A percentile compares a stretch with the other conserved stretches of the same genome.
Evolutionary conservation across 179 eudicot species (phyloP).

Genomic region (Patellifolia procumbens): DNA sequence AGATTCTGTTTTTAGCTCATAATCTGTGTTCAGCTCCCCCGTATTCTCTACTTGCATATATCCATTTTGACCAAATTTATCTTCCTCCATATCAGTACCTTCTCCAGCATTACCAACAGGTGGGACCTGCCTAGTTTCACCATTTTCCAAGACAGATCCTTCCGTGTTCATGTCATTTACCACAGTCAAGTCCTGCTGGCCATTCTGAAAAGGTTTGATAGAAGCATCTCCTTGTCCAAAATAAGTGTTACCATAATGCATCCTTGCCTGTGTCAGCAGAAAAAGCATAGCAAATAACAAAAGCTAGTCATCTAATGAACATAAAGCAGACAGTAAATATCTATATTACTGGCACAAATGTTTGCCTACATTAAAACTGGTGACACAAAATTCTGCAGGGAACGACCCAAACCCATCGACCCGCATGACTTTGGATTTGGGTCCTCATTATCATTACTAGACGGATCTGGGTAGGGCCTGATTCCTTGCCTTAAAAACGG

Average conservation of each 20-base stretch:
- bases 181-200: slow-evolving; percentile 26
- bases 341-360: background rate
- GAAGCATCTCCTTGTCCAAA: slow-evolving; percentile 38
- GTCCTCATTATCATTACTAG: too few species aligned
- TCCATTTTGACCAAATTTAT: slow-evolving; percentile 29
- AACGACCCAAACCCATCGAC: too few species aligned
- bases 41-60: slow-evolving; percentile 29
- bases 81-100: slow-evolving; percentile 21
- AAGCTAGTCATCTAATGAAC: background rate
- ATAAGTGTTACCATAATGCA: slow-evolving; percentile 41
- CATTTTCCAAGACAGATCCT: slow-evolving; percentile 26
- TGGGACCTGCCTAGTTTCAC: slow-evolving; percentile 32
- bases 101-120: slow-evolving; percentile 30
- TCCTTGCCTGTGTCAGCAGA: slow-evolving; percentile 52
- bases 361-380: background rate
- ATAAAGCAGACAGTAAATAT: background rate
- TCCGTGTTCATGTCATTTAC: slow-evolving; percentile 36
- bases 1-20: slow-evolving; percentile 24
- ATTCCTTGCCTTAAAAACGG: too few species aligned
- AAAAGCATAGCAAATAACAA: background rate
- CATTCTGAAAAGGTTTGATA: slow-evolving; percentile 25
- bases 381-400: background rate
- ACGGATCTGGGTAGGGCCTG: too few species aligned
- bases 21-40: slow-evolving; percentile 19
- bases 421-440: too few species aligned